A percentile compares a stretch with the other conserved stretches of the same genome.
Evolutionary conservation across 192 early-diverging fungal species (phyloP).

Genomic region (Rhizoclosmatium sp.): DNA sequence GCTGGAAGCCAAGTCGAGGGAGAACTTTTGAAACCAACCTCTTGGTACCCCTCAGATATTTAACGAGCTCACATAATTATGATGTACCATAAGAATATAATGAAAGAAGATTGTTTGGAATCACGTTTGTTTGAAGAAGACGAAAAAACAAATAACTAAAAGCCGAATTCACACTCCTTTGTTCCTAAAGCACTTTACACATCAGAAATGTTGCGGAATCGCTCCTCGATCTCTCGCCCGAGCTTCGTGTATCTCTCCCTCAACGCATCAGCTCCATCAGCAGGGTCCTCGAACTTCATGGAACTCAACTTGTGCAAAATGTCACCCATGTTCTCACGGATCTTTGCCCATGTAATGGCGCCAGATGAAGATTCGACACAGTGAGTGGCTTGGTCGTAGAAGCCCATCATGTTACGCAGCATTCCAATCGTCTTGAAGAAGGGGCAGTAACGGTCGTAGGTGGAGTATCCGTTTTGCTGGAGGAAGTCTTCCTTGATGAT

Average conservation of each 20-base stretch:
- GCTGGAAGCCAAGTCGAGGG: slow-evolving; percentile 5
- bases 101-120: background rate
- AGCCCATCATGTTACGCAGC: slow-evolving; percentile 97
- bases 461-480: slow-evolving; percentile 99
- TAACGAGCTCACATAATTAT: too few species aligned
- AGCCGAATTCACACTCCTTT: background rate
- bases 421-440: slow-evolving; percentile 99
- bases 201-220: slow-evolving; percentile 36
- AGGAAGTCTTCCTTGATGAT: slow-evolving; percentile 99
- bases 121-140: background rate
- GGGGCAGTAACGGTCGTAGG: slow-evolving; percentile 98
- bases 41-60: too few species aligned
- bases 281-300: slow-evolving; percentile 99
- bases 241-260: slow-evolving; percentile 89
- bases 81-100: too few species aligned
- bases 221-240: slow-evolving; percentile 80
- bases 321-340: slow-evolving; percentile 91
- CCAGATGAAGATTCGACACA: slow-evolving; percentile 91
- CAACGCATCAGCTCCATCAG: slow-evolving; percentile 90
- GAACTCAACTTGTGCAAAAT: slow-evolving; percentile 95
- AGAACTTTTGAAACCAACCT: background rate
- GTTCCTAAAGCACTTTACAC: background rate
- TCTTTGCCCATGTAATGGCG: slow-evolving; percentile 94
- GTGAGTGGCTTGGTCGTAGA: slow-evolving; percentile 93
- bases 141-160: background rate